These are phyloP conservation scores for Aspergillus ochraceoroseus DNA, from an alignment of 2,329 filamentous ascomycete genomes.

Conservation along the genomic window DNA sequence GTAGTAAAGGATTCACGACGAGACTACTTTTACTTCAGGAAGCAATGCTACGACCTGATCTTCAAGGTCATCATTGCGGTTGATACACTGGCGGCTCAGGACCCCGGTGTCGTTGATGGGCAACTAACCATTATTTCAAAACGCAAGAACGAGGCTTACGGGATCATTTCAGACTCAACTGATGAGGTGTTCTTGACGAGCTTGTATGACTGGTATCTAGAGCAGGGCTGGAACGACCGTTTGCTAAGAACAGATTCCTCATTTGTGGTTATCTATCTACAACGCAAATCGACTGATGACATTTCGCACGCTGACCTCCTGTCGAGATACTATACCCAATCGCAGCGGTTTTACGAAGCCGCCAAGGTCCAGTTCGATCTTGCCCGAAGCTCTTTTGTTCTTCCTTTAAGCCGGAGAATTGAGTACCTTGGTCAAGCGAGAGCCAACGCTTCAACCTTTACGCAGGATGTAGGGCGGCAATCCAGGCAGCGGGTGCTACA, in stretches of 20 bases:
- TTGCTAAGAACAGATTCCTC: constrained; percentile 78
- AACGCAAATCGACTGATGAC: constrained; percentile 67
- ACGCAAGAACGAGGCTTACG: constrained; percentile 81
- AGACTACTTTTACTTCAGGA: constrained; percentile 64
- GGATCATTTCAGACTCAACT: constrained; percentile 77
- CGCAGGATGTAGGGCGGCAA: constrained; percentile 69
- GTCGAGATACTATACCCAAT: constrained; percentile 86
- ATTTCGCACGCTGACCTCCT: constrained; percentile 80
- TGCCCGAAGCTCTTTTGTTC: constrained; percentile 72
- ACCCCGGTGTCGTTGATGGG: constrained; percentile 72
- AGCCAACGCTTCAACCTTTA: constrained; percentile 82
- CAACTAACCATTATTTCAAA: constrained; percentile 69
- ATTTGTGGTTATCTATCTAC: constrained; percentile 80
- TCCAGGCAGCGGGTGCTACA: constrained; percentile 80
- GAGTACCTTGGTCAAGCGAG: constrained; percentile 85
- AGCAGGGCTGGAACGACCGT: constrained; percentile 76
- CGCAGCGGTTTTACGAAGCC: constrained; percentile 76
- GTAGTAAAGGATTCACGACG: constrained; percentile 59
- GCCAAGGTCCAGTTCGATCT: constrained; percentile 80
- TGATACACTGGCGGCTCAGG: constrained; percentile 63
- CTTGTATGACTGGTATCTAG: constrained; percentile 96
- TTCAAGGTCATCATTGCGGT: constrained; percentile 74
- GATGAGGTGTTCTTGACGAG: constrained; percentile 95
- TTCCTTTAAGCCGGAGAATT: constrained; percentile 80
- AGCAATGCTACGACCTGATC: constrained; percentile 79